Base-by-base conservation (phyloP, 2,329 filamentous ascomycete species). In the Rhinocladiella similis region DNA sequence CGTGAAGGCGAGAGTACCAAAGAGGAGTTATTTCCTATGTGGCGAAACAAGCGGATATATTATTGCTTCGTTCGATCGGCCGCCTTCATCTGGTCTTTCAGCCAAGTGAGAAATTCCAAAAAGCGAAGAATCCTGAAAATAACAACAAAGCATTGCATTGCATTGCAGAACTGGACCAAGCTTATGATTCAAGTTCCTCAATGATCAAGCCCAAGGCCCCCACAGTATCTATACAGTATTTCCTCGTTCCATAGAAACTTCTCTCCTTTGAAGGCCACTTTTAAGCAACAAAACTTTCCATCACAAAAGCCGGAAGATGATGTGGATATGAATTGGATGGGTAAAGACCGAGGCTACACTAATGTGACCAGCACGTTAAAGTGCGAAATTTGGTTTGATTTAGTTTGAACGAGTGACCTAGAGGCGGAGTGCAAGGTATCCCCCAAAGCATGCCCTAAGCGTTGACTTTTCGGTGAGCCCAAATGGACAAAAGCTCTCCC, bases 401-500 rank as follows among this genome's bases (percentile, higher is more conserved):
- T 46, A 46, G 42, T 46, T 46, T 46, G 42, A 46, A 46, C 42
- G 42, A 46, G 42, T 46, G 42, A 46, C 42, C 42, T 33, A 48
- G 19, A 48, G 46, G 46, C 46, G 19, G 46, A 48, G 46, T 33
- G 46, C 25, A 33, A 48, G 46, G 25, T 48, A 48, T 48, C 25
- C 25, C 46, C 18, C 46, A 48, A 48, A 46, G 42, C 25, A 25
- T 48, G 46, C 25, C 46, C 46, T 48, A 48, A 48, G 46, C 18
- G 46, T 25, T 48, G 46, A 25, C 46, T 25, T 48, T 50, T 50
- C 36, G 48, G 33, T 50, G 35, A 42, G 36, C 33, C 33, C 36
- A 50, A 20, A 41, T 50, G 33, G 48, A 50, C 33, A 42, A 20
- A 20, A 50, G 33, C 48, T 50, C 48, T 42, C 48, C 48, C 48